phyloP scores from a whole-genome alignment of 2,329 filamentous ascomycete genomes.

The Pseudogymnoascus sp. region DNA sequence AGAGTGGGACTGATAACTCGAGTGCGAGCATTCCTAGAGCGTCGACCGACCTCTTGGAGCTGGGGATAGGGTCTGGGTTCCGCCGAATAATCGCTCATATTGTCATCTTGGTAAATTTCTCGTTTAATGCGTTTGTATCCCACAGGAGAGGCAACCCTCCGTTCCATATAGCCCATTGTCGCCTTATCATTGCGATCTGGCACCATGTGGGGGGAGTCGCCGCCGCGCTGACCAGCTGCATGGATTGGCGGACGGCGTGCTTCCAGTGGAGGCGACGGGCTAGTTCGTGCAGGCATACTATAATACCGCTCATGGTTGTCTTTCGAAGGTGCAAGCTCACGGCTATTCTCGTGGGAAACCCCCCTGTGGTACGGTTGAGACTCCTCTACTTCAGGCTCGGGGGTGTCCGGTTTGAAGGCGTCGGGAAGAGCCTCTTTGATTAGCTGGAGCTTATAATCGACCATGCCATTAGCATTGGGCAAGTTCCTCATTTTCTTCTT shows the following conservation, averaged over 20 bases:
- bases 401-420: constrained; percentile 24
- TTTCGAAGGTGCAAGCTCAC: constrained; percentile 21
- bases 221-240: not conserved
- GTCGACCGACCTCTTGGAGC: not conserved
- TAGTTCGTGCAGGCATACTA: constrained; percentile 1
- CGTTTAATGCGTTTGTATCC: not conserved
- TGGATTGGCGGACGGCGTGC: not conserved
- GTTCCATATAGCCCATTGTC: not conserved
- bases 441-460: constrained; percentile 43
- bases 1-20: not conserved
- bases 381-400: not conserved
- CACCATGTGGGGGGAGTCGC: not conserved
- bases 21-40: not conserved
- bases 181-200: not conserved
- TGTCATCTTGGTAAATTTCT: not conserved
- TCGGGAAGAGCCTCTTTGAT: constrained; percentile 43
- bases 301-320: constrained; percentile 28
- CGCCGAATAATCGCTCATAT: not conserved
- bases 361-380: not conserved
- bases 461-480: constrained; percentile 44
- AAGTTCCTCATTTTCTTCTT: constrained; percentile 39
- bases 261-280: not conserved
- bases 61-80: not conserved
- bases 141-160: not conserved
- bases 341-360: not conserved